Evolutionary conservation across 768 basidiomycete genomes (phyloP), one percentile per base, ranked within the genome.

Genomic region (Sporobolomyces pararoseus): DNA sequence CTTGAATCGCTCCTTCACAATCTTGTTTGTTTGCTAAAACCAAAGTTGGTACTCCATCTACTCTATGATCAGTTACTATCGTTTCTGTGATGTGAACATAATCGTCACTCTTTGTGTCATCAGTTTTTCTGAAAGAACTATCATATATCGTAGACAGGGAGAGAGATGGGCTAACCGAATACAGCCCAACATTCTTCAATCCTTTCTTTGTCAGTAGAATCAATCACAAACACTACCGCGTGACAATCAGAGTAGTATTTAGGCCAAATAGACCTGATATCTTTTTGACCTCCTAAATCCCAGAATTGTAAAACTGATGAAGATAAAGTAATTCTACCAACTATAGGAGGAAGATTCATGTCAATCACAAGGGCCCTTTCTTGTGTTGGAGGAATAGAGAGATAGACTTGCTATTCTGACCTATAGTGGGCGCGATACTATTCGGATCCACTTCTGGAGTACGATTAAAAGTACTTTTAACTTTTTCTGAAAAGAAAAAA

Each of bases 11-110:
- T 23, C 82, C 79, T 0, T 88, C 87, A 4, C 84, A 86, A 75
- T 98, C 96, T 79, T 97, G 95, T 79, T 99, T 98, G 81, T 98
- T 98, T 32, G 94, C 96, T 23, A 97, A 84, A 14, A 99, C 86
- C 9, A 99, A 83, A 3, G 96, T 84, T 0, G 95, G 96, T 2
- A 97, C 85, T 59, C 88, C 88, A 31, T 97, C 86, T 35, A 94
- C 92, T 75, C 91, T 88, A 0, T 91, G 93, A 1, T 89, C 86
- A 21, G 96, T 85, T 9, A 97, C 92, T 12, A 85, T 83, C 76
- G 96, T 92, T 84, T 87, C 50, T 80, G 57, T 68, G 17, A 9
- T 42, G 10, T 44, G 57, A 9, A 14, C 4, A 3, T 12, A n/a
- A 9, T 7, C 27, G 37, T 16, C 39, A 16, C 39, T 5, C 2